Evolutionary conservation across 139 green algal species (phyloP), one percentile per base, ranked within the genome.

Genomic region (Haematococcus lacustris): DNA sequence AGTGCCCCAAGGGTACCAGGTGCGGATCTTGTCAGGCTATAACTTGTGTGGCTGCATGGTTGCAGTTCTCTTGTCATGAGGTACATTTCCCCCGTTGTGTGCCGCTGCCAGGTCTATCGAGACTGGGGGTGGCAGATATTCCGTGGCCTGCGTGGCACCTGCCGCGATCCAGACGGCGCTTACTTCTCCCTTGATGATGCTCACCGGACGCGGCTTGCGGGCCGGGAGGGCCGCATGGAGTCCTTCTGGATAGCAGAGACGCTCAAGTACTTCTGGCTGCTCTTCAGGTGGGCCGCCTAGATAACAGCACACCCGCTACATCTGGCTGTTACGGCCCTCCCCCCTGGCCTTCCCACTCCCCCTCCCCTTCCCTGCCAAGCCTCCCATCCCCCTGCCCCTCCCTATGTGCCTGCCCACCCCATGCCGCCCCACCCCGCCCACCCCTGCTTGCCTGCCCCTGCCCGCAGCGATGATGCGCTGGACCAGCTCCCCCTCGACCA

Each of bases 221-320:
- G n/a, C n/a, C n/a, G n/a, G n/a, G n/a, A n/a, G n/a, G n/a, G n/a
- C n/a, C n/a, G 90, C 76, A 92, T 92, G 88, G 91, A 97, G 78
- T 88, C 77, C 4, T 97, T 96, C 78, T 96, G 82, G 66, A 68
- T 94, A 37, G 86, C 91, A 1, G 91, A 96, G 70, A 93, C 89
- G 1, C 78, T 96, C 6, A 96, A 96, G 78, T 96, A 96, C 79
- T 78, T 97, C 21, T 91, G 84, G 67, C 78, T 97, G 39, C 77
- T 92, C 25, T 93, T 95, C 66, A 75, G 86, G 90, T 39, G 83
- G 88, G 61, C 76, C 78, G 21, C 13, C 13, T 57, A 21, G 13
- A 57, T 21, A 21, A 57, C 47, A 28, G 13, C 21, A 57, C 47
- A 57, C 47, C 21, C 47, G 47, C 21, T 21, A 57, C 47, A 57